Evolutionary conservation across 805 yeast genomes (phyloP).

Genomic region (Barnettozyma sucrosica): DNA sequence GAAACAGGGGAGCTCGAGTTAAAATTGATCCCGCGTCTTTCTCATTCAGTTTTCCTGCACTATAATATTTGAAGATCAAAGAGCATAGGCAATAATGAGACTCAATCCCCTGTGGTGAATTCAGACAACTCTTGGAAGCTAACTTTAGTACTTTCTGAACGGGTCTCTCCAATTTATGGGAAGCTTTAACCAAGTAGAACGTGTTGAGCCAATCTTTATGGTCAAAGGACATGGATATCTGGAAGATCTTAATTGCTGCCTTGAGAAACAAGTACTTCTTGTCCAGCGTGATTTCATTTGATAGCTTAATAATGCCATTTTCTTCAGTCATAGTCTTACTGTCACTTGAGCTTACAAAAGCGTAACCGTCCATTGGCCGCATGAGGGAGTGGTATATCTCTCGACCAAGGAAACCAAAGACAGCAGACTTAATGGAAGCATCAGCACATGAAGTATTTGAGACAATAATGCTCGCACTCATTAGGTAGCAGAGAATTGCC

Average conservation of each 20-base stretch:
- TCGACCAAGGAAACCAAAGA: constrained; percentile 52
- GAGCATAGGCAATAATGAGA: constrained; percentile 70
- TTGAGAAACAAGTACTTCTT: constrained; percentile 23
- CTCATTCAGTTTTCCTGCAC: constrained; percentile 29
- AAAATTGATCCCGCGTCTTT: constrained; percentile 34
- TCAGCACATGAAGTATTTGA: constrained; percentile 18
- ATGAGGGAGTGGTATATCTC: constrained; percentile 40
- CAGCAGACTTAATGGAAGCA: constrained; percentile 33
- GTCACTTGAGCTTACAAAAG: constrained; percentile 33
- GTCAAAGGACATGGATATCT: constrained; percentile 39
- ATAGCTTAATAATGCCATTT: constrained; percentile 6
- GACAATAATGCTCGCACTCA: constrained; percentile 52
- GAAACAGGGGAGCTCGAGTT: constrained; percentile 21
- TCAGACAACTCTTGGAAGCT: constrained; percentile 39
- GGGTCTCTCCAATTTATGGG: constrained; percentile 40
- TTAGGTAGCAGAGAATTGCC: constrained; percentile 64
- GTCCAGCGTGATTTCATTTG: constrained; percentile 3
- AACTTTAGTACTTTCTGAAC: constrained; percentile 34
- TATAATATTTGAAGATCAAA: constrained; percentile 49
- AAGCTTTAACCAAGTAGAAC: constrained; percentile 53
- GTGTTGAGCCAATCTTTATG: constrained; percentile 55
- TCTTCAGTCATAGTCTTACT: constrained; percentile 20
- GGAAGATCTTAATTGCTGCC: constrained; percentile 38
- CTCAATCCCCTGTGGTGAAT: constrained; percentile 47
- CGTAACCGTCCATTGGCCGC: constrained; percentile 60